A percentile compares a stretch with the other conserved stretches of the same genome.
Evolutionary conservation across 2,329 filamentous ascomycete species (phyloP).

Genomic region (Myriosclerotinia curreyana): DNA sequence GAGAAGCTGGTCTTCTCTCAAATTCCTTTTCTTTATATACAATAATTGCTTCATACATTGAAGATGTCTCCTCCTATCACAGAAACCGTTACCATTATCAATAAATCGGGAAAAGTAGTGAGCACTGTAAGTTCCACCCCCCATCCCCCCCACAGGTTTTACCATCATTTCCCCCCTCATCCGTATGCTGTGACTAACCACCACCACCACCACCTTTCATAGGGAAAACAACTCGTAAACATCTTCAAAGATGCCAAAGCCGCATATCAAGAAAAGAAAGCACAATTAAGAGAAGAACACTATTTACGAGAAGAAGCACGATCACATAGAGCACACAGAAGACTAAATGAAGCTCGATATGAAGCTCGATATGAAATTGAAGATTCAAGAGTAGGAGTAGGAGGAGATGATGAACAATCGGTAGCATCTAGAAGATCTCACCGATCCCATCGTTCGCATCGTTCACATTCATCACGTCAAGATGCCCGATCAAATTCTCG

Average conservation of each 20-base stretch:
- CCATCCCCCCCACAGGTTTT: slow-evolving; percentile 20
- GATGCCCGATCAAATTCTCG: slow-evolving; percentile 13
- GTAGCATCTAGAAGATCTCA: slow-evolving; percentile 27
- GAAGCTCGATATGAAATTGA: slow-evolving; percentile 45
- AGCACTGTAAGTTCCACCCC: slow-evolving; percentile 75
- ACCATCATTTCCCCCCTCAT: slow-evolving; percentile 5
- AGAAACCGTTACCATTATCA: slow-evolving; percentile 85
- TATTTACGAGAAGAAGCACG: slow-evolving; percentile 56
- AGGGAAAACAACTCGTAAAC: slow-evolving; percentile 87
- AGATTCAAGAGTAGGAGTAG: neutral
- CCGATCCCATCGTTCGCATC: slow-evolving; percentile 29
- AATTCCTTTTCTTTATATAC: neutral
- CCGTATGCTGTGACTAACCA: slow-evolving; percentile 25
- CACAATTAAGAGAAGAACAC: slow-evolving; percentile 70
- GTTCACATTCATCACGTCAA: slow-evolving; percentile 26
- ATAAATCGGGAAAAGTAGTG: slow-evolving; percentile 87
- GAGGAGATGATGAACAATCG: slow-evolving; percentile 17
- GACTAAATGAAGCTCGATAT: slow-evolving; percentile 43
- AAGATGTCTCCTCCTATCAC: slow-evolving; percentile 41
- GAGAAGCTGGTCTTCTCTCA: slow-evolving; percentile 17
- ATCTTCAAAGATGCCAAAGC: slow-evolving; percentile 91
- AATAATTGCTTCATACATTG: slow-evolving; percentile 1
- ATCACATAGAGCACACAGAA: slow-evolving; percentile 51
- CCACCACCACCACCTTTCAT: slow-evolving; percentile 13
- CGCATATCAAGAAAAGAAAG: slow-evolving; percentile 84